Percentiles rank a stretch among this genome's conserved stretches.
Evolutionary conservation across 345 rosid genomes (phyloP).

Genomic region (Ceriops tagal): DNA sequence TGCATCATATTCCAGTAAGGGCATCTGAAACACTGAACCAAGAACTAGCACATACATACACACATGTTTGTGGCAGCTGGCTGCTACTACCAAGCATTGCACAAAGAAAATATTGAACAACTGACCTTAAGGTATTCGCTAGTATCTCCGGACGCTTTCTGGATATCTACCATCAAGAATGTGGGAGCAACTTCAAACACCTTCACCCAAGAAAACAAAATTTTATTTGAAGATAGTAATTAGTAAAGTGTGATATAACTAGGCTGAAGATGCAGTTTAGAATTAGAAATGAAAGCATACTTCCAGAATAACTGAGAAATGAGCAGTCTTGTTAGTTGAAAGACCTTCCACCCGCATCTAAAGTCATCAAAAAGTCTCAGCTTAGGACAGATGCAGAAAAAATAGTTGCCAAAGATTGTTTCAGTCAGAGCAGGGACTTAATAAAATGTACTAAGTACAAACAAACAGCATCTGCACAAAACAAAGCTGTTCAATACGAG

Average conservation of each 20-base stretch:
- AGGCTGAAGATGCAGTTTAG: not conserved
- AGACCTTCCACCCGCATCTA: conserved; percentile 99
- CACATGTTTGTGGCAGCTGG: not conserved
- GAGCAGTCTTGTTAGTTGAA: conserved; percentile 58
- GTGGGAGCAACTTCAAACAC: conserved; percentile 92
- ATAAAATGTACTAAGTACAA: not conserved
- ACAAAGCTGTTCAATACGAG: not conserved
- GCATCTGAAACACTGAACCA: not conserved
- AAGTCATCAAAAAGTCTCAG: conserved; percentile 14
- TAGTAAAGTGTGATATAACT: not conserved
- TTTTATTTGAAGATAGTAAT: not conserved
- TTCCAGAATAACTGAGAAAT: conserved; percentile 77
- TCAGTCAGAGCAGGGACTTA: not conserved
- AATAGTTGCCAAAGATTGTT: not conserved
- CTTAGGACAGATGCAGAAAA: conserved; percentile 1
- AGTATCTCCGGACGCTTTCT: conserved; percentile 67
- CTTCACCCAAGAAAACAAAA: conserved; percentile 29
- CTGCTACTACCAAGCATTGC: not conserved
- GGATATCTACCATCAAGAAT: conserved; percentile 78
- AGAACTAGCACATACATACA: not conserved
- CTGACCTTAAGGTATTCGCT: conserved; percentile 75
- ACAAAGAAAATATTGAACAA: not conserved
- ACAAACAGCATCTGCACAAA: not conserved
- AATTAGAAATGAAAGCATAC: conserved; percentile 32
- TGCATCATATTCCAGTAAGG: not conserved